These are phyloP conservation scores for Trametes cinnabarina DNA, from an alignment of 768 basidiomycete species.

Conservation along the genomic window DNA sequence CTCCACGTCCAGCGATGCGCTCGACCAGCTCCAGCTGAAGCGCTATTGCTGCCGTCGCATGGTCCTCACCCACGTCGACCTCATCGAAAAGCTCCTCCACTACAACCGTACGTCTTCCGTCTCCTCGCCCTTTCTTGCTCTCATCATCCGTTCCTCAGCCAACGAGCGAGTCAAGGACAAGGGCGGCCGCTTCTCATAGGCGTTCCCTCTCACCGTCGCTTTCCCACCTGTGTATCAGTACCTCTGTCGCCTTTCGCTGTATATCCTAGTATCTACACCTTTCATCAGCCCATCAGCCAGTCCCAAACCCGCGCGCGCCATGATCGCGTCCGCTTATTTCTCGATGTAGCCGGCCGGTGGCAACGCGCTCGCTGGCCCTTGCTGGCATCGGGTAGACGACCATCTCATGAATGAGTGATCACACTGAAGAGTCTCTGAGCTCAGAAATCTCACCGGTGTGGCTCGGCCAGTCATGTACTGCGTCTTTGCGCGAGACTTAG, in stretches of 20 bases:
- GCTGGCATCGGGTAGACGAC: no score
- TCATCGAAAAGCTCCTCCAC: slow-evolving; percentile 94
- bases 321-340: no score
- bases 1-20: slow-evolving; percentile 62
- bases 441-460: no score
- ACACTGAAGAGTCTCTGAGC: no score
- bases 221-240: not conserved
- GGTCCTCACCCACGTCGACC: slow-evolving; percentile 96
- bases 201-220: not conserved
- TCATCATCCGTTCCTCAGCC: not conserved
- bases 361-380: no score
- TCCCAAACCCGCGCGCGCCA: no score
- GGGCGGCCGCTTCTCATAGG: not conserved
- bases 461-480: no score
- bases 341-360: no score
- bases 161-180: slow-evolving; percentile 13
- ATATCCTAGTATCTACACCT: no score
- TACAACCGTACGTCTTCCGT: slow-evolving; percentile 75
- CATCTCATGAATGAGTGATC: no score
- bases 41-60: slow-evolving; percentile 96
- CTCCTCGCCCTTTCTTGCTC: not conserved
- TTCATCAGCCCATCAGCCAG: no score
- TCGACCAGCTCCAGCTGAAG: slow-evolving; percentile 86
- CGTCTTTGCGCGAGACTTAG: no score
- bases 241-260: not conserved